Base-by-base conservation (phyloP, 2,329 filamentous ascomycete species). In the Aureobasidium lini region DNA sequence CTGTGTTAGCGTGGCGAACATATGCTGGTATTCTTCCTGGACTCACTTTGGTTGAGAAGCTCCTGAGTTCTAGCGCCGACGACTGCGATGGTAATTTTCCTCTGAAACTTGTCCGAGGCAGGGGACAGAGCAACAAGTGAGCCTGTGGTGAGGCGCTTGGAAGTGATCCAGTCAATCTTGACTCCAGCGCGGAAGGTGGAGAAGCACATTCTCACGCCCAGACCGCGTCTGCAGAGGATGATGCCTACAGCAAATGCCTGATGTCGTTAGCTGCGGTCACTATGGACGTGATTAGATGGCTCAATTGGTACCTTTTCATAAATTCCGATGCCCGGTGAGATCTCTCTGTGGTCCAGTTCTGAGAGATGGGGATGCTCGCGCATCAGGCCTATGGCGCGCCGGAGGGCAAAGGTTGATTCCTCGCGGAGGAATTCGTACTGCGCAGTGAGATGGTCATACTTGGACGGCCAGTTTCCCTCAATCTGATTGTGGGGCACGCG, bases 371-470 rank as follows among this genome's bases (percentile, higher is more conserved):
- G 84, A 6, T 79, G 67, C 1, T 71, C 64, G 28, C 77, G 79
- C 58, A 88, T 80, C 11, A 78, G 72, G 0, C 75, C 73, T 1
- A 95, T 80, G 0, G 88, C 85, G 62, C 84, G 79, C 6, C 90
- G 81, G 0, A 96, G 76, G 1, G 85, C 81, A 11, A 87, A 81
- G 3, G 89, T 76, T 0, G 84, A 82, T 68, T 96, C 90, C 67
- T 90, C 88, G 2, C 91, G 81, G 7, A 90, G 77, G 1, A 96
- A 80, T 3, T 84, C 77, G 68, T 94, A 95, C 52, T 95, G 89
- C 0, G 84, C 81, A 34, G 83, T 76, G 0, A 96, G 76, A 60
- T 95, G 96, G 0, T 79, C 76, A 1, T 84, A 62, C 47, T 82
- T 86, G 4, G 77, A 83, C 0, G 72, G 63, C 77, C 86, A 93